Percentiles rank a stretch among this genome's conserved stretches.
Evolutionary conservation across 164 flowering plant genomes (phyloP).

Genomic region (Pachysandra terminalis): DNA sequence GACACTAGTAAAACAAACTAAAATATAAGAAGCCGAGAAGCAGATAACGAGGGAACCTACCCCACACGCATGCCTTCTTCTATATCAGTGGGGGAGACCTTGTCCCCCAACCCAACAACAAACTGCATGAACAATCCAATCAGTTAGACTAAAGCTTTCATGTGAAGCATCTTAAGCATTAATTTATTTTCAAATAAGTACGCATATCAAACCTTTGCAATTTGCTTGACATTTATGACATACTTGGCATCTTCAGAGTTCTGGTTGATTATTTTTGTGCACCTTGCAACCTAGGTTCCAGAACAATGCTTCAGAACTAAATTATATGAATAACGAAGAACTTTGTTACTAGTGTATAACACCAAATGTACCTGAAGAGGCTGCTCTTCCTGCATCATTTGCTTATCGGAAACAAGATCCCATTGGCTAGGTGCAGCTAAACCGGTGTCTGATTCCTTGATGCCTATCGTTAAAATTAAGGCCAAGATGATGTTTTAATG

Average conservation of each 20-base stretch:
- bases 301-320: conserved; percentile 7
- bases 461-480: conserved; percentile 43
- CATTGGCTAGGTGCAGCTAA: conserved; percentile 98
- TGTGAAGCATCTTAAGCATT: no score
- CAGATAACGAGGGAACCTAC: conserved; percentile 34
- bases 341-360: no score
- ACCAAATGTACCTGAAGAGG: conserved; percentile 73
- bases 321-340: neutral
- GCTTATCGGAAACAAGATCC: conserved; percentile 99
- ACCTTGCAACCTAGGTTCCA: conserved; percentile 75
- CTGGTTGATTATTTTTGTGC: conserved; percentile 94
- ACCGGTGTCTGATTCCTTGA: conserved; percentile 99
- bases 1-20: no score
- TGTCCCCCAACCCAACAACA: conserved; percentile 98
- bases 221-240: conserved; percentile 98
- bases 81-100: conserved; percentile 97
- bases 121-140: conserved; percentile 44
- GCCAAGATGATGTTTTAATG: no score
- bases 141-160: no score
- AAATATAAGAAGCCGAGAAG: no score
- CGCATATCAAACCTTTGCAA: conserved; percentile 73
- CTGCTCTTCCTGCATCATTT: conserved; percentile 99
- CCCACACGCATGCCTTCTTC: conserved; percentile 99
- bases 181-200: no score
- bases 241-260: conserved; percentile 96